Conservation (phyloP, 1,284 basidiomycete genomes). For the Ganoderma lucidum region DNA sequence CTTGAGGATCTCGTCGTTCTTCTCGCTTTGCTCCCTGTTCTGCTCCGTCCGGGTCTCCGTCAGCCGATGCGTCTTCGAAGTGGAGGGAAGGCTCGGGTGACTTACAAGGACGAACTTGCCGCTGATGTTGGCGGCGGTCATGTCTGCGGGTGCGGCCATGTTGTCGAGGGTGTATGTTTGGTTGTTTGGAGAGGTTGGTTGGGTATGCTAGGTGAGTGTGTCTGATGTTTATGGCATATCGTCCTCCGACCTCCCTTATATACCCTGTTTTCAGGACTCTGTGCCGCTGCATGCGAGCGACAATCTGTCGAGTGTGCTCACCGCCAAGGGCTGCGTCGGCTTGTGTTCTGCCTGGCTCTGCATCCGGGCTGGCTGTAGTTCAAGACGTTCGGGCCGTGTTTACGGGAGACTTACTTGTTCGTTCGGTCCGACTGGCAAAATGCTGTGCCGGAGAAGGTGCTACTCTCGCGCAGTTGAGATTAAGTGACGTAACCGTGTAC, state of each 20-base stretch:
- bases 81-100: no score
- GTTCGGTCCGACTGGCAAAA: neutral
- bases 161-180: neutral
- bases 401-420: neutral
- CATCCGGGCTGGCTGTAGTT: neutral
- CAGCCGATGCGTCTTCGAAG: neutral
- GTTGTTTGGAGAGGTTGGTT: neutral
- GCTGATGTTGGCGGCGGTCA: conserved; percentile 7
- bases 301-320: neutral
- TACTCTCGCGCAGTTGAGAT: neutral
- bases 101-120: conserved; percentile 8
- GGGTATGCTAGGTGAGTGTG: neutral
- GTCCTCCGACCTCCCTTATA: neutral
- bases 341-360: neutral
- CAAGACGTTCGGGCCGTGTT: neutral
- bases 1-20: conserved; percentile 5
- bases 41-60: neutral
- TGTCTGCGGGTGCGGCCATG: conserved; percentile 7
- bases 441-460: neutral
- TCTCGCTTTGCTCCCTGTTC: neutral
- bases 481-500: neutral
- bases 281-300: neutral
- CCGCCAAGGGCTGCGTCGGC: neutral
- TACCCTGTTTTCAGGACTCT: neutral
- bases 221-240: neutral